Conservation (phyloP, 352 stramenopile genomes). For the Globisporangium abappressorium region DNA sequence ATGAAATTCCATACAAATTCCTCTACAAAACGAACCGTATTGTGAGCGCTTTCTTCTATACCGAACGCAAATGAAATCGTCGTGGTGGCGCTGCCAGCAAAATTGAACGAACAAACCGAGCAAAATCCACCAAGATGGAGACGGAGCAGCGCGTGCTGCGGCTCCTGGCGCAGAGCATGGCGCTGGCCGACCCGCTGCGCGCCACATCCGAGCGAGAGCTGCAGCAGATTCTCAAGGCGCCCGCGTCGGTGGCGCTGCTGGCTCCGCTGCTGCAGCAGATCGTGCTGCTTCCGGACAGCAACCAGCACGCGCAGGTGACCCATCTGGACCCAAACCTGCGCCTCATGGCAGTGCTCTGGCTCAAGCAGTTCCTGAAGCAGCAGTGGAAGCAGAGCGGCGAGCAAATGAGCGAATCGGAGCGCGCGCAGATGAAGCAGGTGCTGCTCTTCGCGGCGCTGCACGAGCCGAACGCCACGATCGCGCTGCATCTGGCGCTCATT, state of each 20-base stretch:
- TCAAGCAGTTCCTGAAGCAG: constrained; percentile 69
- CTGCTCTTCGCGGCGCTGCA: constrained; percentile 68
- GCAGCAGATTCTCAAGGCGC: constrained; percentile 24
- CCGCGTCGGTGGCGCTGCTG: constrained; percentile 27
- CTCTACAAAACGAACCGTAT: background rate
- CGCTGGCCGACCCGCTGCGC: constrained; percentile 34
- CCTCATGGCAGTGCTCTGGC: constrained; percentile 68
- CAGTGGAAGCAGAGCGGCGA: constrained; percentile 36
- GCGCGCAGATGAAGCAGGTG: constrained; percentile 37
- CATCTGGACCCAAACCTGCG: constrained; percentile 46
- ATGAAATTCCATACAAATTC: background rate
- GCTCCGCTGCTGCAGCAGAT: constrained; percentile 42
- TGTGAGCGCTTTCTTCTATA: background rate
- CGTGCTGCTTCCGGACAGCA: constrained; percentile 32
- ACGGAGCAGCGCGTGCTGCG: constrained; percentile 34
- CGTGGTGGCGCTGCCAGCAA: constrained; percentile 2
- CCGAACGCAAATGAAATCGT: background rate
- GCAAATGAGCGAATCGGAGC: constrained; percentile 40
- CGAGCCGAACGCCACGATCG: constrained; percentile 52
- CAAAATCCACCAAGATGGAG: constrained; percentile 22
- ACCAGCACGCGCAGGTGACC: constrained; percentile 28
- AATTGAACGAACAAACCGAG: background rate
- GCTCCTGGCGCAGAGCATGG: constrained; percentile 52
- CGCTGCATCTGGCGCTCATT: constrained; percentile 62
- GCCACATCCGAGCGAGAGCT: constrained; percentile 53